phyloP scores from a whole-genome alignment of 441 rosid species.

The Adansonia grandidieri region DNA sequence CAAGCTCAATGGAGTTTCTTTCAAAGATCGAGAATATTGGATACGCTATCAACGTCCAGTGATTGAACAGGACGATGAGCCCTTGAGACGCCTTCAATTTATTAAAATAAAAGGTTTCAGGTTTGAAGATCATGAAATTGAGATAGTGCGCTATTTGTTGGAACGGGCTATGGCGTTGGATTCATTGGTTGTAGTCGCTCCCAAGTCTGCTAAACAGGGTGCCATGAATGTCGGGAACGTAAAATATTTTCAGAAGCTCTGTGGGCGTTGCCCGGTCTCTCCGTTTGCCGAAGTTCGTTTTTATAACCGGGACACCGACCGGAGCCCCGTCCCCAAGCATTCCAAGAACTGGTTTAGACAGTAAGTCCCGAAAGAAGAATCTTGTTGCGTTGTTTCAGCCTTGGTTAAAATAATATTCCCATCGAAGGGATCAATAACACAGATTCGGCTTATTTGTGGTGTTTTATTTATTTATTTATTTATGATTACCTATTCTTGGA shows the following conservation, averaged over 20 bases:
- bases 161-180: neutral
- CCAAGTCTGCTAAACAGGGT: no score
- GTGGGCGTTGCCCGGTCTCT: no score
- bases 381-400: neutral
- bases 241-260: no score
- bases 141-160: constrained; percentile 6
- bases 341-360: neutral
- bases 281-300: neutral
- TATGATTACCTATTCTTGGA: no score
- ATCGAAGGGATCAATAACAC: neutral
- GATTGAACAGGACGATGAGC: no score
- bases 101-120: no score
- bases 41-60: no score
- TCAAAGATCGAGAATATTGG: neutral
- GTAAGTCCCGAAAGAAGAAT: no score
- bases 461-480: neutral
- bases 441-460: neutral
- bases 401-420: neutral
- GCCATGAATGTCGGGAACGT: no score
- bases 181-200: no score
- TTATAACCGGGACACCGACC: neutral
- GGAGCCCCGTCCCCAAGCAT: neutral
- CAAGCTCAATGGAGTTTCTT: neutral
- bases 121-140: neutral
- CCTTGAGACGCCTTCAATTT: neutral